Evolutionary conservation across 768 basidiomycete species (phyloP).

Genomic region (Amanita fuliginea): DNA sequence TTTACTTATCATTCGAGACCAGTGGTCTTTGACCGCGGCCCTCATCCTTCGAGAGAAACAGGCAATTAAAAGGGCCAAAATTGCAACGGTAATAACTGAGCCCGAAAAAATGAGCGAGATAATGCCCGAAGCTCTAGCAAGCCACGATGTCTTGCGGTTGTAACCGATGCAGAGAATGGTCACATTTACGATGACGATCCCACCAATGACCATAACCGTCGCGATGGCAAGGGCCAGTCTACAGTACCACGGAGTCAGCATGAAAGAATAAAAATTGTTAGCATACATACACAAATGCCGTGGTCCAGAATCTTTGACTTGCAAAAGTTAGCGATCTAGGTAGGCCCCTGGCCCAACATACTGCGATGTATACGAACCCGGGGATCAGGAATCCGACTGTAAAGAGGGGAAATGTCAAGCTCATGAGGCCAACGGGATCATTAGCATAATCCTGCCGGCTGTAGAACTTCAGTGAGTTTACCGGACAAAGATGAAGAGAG

Average conservation of each 20-base stretch:
- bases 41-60: not conserved
- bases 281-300: slow-evolving; percentile 7
- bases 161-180: slow-evolving; percentile 11
- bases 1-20: not conserved
- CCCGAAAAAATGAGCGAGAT: slow-evolving; percentile 1
- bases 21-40: not conserved
- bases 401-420: slow-evolving; percentile 17
- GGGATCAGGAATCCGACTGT: slow-evolving; percentile 16
- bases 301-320: slow-evolving; percentile 15
- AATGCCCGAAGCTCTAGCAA: not conserved
- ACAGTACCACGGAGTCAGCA: not conserved
- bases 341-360: slow-evolving; percentile 12
- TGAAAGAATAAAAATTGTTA: not conserved
- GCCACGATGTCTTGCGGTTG: not conserved
- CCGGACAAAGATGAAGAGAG: not conserved
- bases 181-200: slow-evolving; percentile 12
- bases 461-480: not conserved
- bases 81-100: not conserved
- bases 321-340: slow-evolving; percentile 13
- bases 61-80: not conserved
- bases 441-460: slow-evolving; percentile 10
- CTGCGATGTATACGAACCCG: slow-evolving; percentile 10
- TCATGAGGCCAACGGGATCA: slow-evolving; percentile 14
- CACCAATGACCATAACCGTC: slow-evolving; percentile 10
- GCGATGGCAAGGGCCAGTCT: slow-evolving; percentile 10